Evolutionary conservation across 768 basidiomycete species (phyloP), one percentile per base, ranked within the genome.

Genomic region (Macrolepiota fuliginosa): DNA sequence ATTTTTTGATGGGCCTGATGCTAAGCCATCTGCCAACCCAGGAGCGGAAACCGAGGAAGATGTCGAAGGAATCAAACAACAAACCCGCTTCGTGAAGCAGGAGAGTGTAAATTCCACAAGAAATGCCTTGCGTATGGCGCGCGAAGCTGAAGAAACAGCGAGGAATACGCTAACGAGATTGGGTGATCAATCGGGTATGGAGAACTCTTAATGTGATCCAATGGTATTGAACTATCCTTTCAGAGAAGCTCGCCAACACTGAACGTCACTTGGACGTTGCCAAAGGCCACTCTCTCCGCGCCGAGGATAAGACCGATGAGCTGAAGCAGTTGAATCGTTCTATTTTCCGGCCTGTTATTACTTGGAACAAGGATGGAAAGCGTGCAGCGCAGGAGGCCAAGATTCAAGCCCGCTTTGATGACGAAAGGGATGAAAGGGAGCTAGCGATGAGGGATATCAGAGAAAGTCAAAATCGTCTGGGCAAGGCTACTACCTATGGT

Each of bases 141-240:
- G 89, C n/a, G 95, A 98, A 73, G 94, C 96, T 0, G 96, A 98
- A 74, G 96, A 99, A 73, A 96, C 94, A 11, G 96, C 92, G 36
- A 79, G 91, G 49, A 88, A 87, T 62, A 99, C 96, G 4, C 70
- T 99, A 19, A 77, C 72, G 60, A 91, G 86, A 69, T 82, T 99
- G 7, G 96, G 92, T 10, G 89, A 92, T 67, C 96, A 99, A 76
- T 98, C 96, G 24, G 96, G 96, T 96, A 63, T 27, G 85, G 71
- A 32, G 36, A 25, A 22, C 27, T 32, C 7, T 5, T 29, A n/a
- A 36, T 39, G 7, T 56, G 12, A 29, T 56, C 42, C 32, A 46
- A 61, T 11, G 25, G 22, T 24, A 36, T n/a, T 51, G 54, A 27
- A 53, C 57, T 57, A 24, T 58, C 36, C 60, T 58, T 63, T 12